A percentile compares a stretch with the other conserved stretches of the same genome.
Evolutionary conservation across 192 early-diverging fungal species (phyloP).

Genomic region (Coemansia furcata): DNA sequence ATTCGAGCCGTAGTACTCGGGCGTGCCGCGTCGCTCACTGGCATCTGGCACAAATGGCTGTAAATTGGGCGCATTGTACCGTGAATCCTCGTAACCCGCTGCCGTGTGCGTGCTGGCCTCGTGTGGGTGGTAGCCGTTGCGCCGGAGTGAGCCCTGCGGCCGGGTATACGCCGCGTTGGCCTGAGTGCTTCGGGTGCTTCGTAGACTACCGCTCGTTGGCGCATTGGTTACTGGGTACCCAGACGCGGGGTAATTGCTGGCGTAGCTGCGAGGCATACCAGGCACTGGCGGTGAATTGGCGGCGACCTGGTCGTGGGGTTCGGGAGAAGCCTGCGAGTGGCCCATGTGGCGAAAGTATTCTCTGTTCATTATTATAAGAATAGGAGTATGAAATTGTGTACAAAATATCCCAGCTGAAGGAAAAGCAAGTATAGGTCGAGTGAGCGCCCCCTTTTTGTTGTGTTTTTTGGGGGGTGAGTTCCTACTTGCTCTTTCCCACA

Average conservation of each 20-base stretch:
- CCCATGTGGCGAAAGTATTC: constrained; percentile 7
- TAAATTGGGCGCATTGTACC: constrained; percentile 12
- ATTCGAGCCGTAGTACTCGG: constrained; percentile 17
- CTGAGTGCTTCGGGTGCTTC: constrained; percentile 37
- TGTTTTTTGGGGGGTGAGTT: neutral
- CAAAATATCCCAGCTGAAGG: neutral
- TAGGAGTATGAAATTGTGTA: neutral
- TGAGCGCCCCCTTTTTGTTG: no score
- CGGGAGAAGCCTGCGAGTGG: neutral
- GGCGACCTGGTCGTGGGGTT: neutral
- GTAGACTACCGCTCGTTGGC: constrained; percentile 30
- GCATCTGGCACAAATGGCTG: constrained; percentile 43
- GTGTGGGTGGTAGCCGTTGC: constrained; percentile 3
- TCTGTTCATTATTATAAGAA: constrained; percentile 20
- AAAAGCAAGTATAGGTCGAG: no score
- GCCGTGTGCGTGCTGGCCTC: neutral
- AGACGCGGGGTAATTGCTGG: constrained; percentile 4
- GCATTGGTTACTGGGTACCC: constrained; percentile 10
- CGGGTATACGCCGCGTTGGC: constrained; percentile 8
- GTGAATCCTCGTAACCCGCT: constrained; percentile 1
- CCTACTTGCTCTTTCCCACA: neutral
- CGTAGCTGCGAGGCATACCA: constrained; percentile 9
- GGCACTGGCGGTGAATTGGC: constrained; percentile 6
- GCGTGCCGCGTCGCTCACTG: constrained; percentile 31
- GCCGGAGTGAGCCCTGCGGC: constrained; percentile 3